Percentiles rank a stretch among this genome's conserved stretches.
Conservation (phyloP, 306 rosid genomes). For the Oemleria cerasiformis region DNA sequence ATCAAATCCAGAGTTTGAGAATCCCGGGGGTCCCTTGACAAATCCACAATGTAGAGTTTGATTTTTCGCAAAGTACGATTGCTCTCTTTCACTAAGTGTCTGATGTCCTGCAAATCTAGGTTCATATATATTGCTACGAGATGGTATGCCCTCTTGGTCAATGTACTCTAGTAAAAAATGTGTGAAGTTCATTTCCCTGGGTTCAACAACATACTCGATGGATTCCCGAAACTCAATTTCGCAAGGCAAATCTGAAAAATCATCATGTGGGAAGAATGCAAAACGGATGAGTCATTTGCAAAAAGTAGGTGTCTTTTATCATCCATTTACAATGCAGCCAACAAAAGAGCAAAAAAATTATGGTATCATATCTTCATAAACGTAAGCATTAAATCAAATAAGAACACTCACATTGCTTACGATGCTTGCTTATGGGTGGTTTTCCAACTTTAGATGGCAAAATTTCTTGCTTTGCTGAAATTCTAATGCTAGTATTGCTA, state of each 20-base stretch:
- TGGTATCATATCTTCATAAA: neutral
- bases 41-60: slow-evolving; percentile 88
- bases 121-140: slow-evolving; percentile 29
- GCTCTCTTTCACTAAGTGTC: slow-evolving; percentile 71
- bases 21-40: slow-evolving; percentile 55
- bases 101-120: slow-evolving; percentile 91
- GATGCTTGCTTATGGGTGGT: slow-evolving; percentile 56
- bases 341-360: neutral
- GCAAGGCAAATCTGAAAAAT: slow-evolving; percentile 74
- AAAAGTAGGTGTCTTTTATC: neutral
- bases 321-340: neutral
- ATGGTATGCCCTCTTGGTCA: slow-evolving; percentile 47
- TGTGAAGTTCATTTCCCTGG: slow-evolving; percentile 49
- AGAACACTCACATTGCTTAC: slow-evolving; percentile 53
- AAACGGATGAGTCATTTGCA: slow-evolving; percentile 22
- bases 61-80: slow-evolving; percentile 60
- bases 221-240: slow-evolving; percentile 58
- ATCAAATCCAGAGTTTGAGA: slow-evolving; percentile 78
- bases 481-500: slow-evolving; percentile 11
- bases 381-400: neutral
- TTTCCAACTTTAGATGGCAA: slow-evolving; percentile 20
- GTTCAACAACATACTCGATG: slow-evolving; percentile 61
- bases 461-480: slow-evolving; percentile 22
- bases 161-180: slow-evolving; percentile 59
- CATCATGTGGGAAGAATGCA: slow-evolving; percentile 20